These are phyloP conservation scores for Clathrospora elynae DNA, from an alignment of 2,329 filamentous ascomycete genomes.

Conservation along the genomic window DNA sequence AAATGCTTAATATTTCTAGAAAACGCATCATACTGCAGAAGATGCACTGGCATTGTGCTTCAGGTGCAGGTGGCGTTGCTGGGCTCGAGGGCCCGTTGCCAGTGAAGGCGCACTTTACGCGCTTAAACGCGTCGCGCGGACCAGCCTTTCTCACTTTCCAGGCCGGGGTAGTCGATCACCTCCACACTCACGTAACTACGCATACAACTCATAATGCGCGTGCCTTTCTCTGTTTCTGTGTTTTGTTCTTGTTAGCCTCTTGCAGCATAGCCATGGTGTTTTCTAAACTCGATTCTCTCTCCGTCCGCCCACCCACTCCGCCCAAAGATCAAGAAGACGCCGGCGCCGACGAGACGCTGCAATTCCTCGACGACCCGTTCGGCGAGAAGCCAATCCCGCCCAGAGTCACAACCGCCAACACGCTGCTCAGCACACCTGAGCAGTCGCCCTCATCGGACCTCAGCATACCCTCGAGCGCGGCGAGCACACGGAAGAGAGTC, in stretches of 20 bases:
- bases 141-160: slow-evolving; percentile 18
- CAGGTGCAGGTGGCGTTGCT: neutral
- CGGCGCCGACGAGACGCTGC: slow-evolving; percentile 46
- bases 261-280: slow-evolving; percentile 49
- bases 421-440: slow-evolving; percentile 46
- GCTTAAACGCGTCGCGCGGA: slow-evolving; percentile 21
- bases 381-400: slow-evolving; percentile 38
- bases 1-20: no score
- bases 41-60: neutral
- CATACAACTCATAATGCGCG: slow-evolving; percentile 34
- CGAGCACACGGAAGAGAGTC: slow-evolving; percentile 54
- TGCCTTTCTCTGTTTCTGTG: slow-evolving; percentile 21
- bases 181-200: slow-evolving; percentile 15
- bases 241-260: slow-evolving; percentile 30
- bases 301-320: slow-evolving; percentile 61
- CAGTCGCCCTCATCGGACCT: slow-evolving; percentile 53
- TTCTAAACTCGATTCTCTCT: slow-evolving; percentile 53
- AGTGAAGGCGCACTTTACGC: slow-evolving; percentile 12
- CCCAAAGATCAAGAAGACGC: slow-evolving; percentile 54
- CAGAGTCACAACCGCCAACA: slow-evolving; percentile 29
- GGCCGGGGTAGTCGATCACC: slow-evolving; percentile 16
- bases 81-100: slow-evolving; percentile 14
- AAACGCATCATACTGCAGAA: no score
- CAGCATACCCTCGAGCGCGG: slow-evolving; percentile 39
- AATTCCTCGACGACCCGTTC: slow-evolving; percentile 52